Evolutionary conservation across 2,329 filamentous ascomycete species (phyloP).

Genomic region (Nigrograna mackinnonii): DNA sequence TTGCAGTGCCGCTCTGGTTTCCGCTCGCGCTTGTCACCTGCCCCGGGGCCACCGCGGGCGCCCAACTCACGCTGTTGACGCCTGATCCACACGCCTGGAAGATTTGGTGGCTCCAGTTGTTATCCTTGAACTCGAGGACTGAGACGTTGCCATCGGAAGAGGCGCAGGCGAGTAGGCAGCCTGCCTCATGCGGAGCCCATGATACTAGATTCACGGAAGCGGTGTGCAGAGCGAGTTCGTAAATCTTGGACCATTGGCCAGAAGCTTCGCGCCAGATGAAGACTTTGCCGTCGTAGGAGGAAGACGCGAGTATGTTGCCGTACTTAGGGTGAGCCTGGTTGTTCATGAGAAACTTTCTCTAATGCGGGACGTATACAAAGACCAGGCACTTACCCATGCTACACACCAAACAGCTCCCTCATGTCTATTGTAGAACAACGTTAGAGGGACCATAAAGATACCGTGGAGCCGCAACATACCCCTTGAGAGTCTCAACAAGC

Average conservation of each 20-base stretch:
- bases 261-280: slow-evolving; percentile 94
- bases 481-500: slow-evolving; percentile 89
- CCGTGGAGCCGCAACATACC: slow-evolving; percentile 57
- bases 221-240: slow-evolving; percentile 91
- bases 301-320: slow-evolving; percentile 94
- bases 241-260: slow-evolving; percentile 71
- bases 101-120: slow-evolving; percentile 84
- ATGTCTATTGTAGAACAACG: no score
- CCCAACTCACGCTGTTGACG: slow-evolving; percentile 96
- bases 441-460: no score
- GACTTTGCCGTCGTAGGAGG: slow-evolving; percentile 96
- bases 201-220: slow-evolving; percentile 95
- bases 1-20: slow-evolving; percentile 58
- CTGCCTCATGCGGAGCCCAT: slow-evolving; percentile 96
- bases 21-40: slow-evolving; percentile 76
- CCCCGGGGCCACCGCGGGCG: slow-evolving; percentile 81
- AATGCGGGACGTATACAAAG: no score
- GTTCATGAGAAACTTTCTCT: no score
- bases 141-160: slow-evolving; percentile 92
- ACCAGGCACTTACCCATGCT: slow-evolving; percentile 78
- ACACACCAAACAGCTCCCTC: slow-evolving; percentile 98
- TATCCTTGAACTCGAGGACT: slow-evolving; percentile 96
- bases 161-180: slow-evolving; percentile 92
- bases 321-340: slow-evolving; percentile 87
- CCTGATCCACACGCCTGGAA: slow-evolving; percentile 93